These are phyloP conservation scores for Aegilops tauschii DNA, from an alignment of 176 grass and related monocot species.

Conservation along the genomic window DNA sequence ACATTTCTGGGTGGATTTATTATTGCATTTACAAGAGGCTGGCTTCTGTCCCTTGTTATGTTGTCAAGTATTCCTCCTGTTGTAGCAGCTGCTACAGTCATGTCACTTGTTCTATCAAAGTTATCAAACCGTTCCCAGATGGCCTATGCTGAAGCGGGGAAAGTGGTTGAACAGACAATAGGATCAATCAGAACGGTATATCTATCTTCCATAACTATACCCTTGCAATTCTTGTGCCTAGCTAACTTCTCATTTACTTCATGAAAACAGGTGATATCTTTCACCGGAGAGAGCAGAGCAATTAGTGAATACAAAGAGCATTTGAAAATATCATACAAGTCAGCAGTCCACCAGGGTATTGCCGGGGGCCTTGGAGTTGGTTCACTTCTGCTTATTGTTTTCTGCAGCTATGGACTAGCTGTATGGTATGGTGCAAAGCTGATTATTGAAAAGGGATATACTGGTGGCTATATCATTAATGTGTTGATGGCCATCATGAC, in stretches of 20 bases:
- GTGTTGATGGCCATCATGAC: conserved; percentile 63
- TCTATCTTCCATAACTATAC: background rate
- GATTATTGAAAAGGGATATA: conserved; percentile 70
- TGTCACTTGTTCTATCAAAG: conserved; percentile 54
- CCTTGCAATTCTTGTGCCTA: background rate
- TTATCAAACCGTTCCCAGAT: conserved; percentile 51
- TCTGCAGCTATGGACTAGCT: conserved; percentile 59
- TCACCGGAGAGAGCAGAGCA: conserved; percentile 66
- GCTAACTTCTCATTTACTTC: background rate
- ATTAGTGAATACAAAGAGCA: conserved; percentile 54
- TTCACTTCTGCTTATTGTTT: conserved; percentile 46
- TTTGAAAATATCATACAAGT: conserved; percentile 46
- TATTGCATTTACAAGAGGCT: conserved; percentile 58
- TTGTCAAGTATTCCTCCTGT: conserved; percentile 51
- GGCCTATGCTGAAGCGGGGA: conserved; percentile 71
- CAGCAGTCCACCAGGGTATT: conserved; percentile 47
- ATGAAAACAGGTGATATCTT: conserved; percentile 61
- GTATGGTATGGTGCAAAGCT: conserved; percentile 65
- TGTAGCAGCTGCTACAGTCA: conserved; percentile 38
- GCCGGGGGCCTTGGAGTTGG: conserved; percentile 53
- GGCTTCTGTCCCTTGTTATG: conserved; percentile 63
- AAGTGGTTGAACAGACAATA: conserved; percentile 67
- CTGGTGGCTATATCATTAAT: conserved; percentile 68
- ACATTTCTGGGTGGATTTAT: conserved; percentile 67
- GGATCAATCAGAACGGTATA: conserved; percentile 70